Base-by-base conservation (phyloP, 768 basidiomycete species). In the Serpula lacrymans region DNA sequence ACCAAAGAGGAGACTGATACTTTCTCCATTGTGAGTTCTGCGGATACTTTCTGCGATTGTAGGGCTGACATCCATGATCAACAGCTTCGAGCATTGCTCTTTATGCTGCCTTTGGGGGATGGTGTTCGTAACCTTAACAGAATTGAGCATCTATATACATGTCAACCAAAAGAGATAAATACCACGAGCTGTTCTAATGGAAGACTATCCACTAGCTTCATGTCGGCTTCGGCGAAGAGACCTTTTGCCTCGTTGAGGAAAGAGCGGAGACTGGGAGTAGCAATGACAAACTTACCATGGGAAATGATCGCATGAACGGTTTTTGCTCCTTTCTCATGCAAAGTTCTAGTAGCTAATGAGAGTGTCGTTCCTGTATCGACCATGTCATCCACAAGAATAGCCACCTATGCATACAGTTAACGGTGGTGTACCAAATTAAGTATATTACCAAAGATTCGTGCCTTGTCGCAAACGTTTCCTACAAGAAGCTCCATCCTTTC, bases 371-470 rank as follows among this genome's bases (percentile, higher is more conserved):
- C 95, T 5, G 90, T 91, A 60, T 99, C 96, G 55, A 96, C 86
- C 95, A 99, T 98, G 58, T 99, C 96, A 60, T 99, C 96, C 24
- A 99, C 90, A 33, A 99, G 75, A 56, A 99, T 90, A 27, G 89
- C 93, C 39, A 93, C 77, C 87, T 92, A 41, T 5, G 34, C 3
- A 8, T 27, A 33, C 24, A 11, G 16, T 34, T 35, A 29, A 42
- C n/a, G n/a, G n/a, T n/a, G n/a, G n/a, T n/a, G n/a, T n/a, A n/a
- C n/a, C 45, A 36, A 45, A 46, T 42, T 10, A 39, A 48, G 46
- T 39, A 29, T 23, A 42, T 17, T 18, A 36, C 11, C 18, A 20
- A 34, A 29, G 17, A 34, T 16, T 27, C 63, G 33, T 51, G 77
- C 89, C 72, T 96, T 97, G 71, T 83, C 92, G 48, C 73, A 77